These are phyloP conservation scores for Oemleria cerasiformis DNA, from an alignment of 306 rosid genomes.

Conservation along the genomic window DNA sequence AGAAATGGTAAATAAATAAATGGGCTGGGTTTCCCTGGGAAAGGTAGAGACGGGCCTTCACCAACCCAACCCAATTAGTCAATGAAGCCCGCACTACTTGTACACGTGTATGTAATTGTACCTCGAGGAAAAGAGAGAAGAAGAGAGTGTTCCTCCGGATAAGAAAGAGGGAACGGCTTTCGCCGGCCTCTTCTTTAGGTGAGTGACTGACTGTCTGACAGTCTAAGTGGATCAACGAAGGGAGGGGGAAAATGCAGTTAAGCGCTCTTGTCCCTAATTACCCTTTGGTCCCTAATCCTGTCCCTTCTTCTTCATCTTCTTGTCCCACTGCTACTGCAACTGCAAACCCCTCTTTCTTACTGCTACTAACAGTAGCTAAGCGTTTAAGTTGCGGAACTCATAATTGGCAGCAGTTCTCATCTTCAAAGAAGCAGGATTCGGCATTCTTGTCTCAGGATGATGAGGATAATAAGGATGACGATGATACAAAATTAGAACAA, in stretches of 20 bases:
- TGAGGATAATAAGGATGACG: constrained; percentile 4
- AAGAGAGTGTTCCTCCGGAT: no score
- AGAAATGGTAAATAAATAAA: background rate
- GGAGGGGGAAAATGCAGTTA: background rate
- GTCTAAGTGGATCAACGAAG: background rate
- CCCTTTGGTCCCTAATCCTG: background rate
- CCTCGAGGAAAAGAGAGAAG: no score
- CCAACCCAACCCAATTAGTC: no score
- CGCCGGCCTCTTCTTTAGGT: no score
- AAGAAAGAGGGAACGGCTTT: no score
- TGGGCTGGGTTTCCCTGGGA: background rate
- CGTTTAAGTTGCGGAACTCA: background rate
- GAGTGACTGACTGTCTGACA: background rate
- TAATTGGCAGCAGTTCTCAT: constrained; percentile 23
- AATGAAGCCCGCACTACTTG: no score
- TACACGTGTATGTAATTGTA: no score
- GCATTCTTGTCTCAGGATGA: background rate
- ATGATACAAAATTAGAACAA: background rate
- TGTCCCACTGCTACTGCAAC: background rate
- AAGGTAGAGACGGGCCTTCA: no score
- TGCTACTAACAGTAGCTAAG: background rate
- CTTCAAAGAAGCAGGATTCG: constrained; percentile 30
- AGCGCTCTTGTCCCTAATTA: background rate
- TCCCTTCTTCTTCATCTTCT: background rate
- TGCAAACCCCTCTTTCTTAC: background rate